Evolutionary conservation across 176 grass and related monocot species (phyloP).

Genomic region (Zoysia japonica): DNA sequence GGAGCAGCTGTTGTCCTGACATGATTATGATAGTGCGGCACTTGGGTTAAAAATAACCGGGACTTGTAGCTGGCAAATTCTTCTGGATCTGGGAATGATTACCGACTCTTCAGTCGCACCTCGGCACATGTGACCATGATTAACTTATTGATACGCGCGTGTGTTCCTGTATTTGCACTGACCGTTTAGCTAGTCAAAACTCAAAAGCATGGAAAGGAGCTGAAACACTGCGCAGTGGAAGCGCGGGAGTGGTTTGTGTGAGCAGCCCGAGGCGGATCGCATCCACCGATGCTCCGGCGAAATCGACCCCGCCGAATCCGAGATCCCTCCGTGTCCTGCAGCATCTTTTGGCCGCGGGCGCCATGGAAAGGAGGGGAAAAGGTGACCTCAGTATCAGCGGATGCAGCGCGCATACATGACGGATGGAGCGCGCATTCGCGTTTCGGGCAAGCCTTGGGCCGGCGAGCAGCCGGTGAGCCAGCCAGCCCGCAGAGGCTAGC

Average conservation of each 20-base stretch:
- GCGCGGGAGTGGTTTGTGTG: not conserved
- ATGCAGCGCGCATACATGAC: not conserved
- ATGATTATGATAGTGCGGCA: not conserved
- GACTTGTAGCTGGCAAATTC: constrained; percentile 48
- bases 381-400: constrained; percentile 33
- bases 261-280: constrained; percentile 26
- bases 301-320: not conserved
- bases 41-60: not conserved
- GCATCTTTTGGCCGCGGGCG: not conserved
- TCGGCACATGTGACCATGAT: constrained; percentile 50
- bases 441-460: too few relatives aligned
- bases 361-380: constrained; percentile 37
- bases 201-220: not conserved
- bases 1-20: not conserved
- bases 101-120: constrained; percentile 25
- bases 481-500: not conserved
- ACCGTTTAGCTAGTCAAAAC: not conserved
- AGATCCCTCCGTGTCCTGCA: not conserved
- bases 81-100: constrained; percentile 29
- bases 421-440: too few relatives aligned
- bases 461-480: not conserved
- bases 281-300: not conserved
- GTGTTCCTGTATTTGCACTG: not conserved
- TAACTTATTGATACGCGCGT: constrained; percentile 22
- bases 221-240: constrained; percentile 24